Percentiles rank a stretch among this genome's conserved stretches.
These are phyloP conservation scores for Gardenia jasminoides DNA, from an alignment of 257 asterid genomes.

Conservation along the genomic window DNA sequence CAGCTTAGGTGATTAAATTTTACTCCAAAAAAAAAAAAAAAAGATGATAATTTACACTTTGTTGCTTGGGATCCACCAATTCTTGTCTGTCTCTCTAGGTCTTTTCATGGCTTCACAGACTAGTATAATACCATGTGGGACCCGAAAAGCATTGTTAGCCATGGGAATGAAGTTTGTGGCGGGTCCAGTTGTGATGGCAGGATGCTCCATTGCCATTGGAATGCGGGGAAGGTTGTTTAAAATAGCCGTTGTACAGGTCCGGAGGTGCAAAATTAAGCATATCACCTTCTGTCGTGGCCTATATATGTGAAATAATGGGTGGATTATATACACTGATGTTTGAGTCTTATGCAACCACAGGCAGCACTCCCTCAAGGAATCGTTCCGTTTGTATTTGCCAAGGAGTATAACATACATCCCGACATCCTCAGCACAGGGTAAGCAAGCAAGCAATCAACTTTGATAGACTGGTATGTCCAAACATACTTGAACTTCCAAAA, in stretches of 20 bases:
- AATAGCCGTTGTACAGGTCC: constrained; percentile 82
- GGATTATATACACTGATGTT: not conserved
- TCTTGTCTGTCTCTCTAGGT: constrained; percentile 42
- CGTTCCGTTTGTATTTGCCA: constrained; percentile 91
- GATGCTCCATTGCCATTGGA: constrained; percentile 63
- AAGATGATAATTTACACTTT: constrained; percentile 5
- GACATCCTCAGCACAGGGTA: constrained; percentile 92
- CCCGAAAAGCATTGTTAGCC: constrained; percentile 57
- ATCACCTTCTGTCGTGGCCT: not conserved
- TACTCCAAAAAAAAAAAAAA: too few species aligned
- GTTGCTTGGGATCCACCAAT: constrained; percentile 1
- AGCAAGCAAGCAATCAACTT: constrained; percentile 10
- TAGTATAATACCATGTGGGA: constrained; percentile 69
- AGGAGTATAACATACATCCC: constrained; percentile 79
- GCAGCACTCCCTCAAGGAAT: constrained; percentile 98
- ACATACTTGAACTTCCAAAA: not conserved
- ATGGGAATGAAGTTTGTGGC: constrained; percentile 64
- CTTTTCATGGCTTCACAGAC: constrained; percentile 91
- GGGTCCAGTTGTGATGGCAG: constrained; percentile 76
- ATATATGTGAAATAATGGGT: not conserved
- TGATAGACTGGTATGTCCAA: not conserved
- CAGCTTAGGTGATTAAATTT: constrained; percentile 94
- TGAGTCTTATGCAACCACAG: constrained; percentile 39
- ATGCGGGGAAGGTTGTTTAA: constrained; percentile 58
- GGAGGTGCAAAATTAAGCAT: not conserved